These are phyloP conservation scores for Alternaria angustiovoidea DNA, from an alignment of 2,329 filamentous ascomycete species.

Conservation along the genomic window DNA sequence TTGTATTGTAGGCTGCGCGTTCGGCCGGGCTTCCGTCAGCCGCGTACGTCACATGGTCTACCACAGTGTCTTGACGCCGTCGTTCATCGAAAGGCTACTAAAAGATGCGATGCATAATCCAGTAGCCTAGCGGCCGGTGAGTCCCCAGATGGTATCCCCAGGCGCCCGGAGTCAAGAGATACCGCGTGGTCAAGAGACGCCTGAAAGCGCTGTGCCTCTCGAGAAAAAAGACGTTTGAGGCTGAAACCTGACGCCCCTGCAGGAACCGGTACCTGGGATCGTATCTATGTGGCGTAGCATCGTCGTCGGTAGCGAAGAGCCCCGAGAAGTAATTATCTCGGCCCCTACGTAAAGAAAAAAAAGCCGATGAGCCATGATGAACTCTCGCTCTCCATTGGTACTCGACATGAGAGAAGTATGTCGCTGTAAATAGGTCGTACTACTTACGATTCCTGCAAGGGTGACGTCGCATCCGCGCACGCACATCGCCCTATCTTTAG, in stretches of 20 bases:
- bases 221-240: slow-evolving; percentile 13
- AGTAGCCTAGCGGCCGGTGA: not conserved
- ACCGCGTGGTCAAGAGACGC: not conserved
- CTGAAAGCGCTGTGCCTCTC: not conserved
- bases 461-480: not conserved
- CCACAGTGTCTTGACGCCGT: not conserved
- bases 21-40: not conserved
- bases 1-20: not conserved
- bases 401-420: not conserved
- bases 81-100: not conserved
- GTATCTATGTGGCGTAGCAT: not conserved
- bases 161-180: not conserved
- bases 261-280: not conserved
- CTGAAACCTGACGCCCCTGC: slow-evolving; percentile 12
- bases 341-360: not conserved
- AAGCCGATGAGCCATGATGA: not conserved
- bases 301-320: not conserved
- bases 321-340: not conserved
- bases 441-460: not conserved
- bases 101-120: not conserved
- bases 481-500: slow-evolving; percentile 3
- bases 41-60: not conserved
- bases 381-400: not conserved
- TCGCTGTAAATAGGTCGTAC: not conserved
- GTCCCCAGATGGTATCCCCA: not conserved